phyloP scores from a whole-genome alignment of 345 rosid genomes.

The Salix suchowensis region DNA sequence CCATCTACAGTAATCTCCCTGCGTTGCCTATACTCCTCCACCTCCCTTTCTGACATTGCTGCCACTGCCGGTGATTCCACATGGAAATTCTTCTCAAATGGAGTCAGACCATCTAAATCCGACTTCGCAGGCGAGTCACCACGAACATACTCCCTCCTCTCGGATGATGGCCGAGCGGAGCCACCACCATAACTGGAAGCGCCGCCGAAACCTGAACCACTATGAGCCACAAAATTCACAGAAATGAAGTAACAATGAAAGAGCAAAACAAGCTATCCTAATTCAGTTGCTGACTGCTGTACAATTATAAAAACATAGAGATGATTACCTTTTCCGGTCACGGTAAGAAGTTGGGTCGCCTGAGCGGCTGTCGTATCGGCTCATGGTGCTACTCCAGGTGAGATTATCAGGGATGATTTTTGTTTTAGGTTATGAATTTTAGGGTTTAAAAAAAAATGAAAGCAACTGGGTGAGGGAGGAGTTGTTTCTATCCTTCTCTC shows the following conservation, averaged over 20 bases:
- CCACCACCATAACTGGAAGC: slow-evolving; percentile 54
- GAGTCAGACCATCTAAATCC: slow-evolving; percentile 90
- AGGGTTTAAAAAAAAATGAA: neutral
- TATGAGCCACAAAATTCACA: slow-evolving; percentile 29
- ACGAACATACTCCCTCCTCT: slow-evolving; percentile 51
- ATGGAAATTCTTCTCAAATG: slow-evolving; percentile 93
- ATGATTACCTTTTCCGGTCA: slow-evolving; percentile 72
- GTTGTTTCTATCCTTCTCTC: too few species aligned
- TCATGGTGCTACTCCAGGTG: slow-evolving; percentile 37
- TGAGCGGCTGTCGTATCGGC: slow-evolving; percentile 93
- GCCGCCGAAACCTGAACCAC: slow-evolving; percentile 96
- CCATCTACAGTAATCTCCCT: slow-evolving; percentile 96
- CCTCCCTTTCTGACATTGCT: slow-evolving; percentile 76
- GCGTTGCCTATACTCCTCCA: slow-evolving; percentile 63
- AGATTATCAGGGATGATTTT: neutral
- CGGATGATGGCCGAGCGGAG: slow-evolving; percentile 45
- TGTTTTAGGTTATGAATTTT: neutral
- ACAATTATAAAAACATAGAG: neutral
- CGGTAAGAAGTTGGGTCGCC: slow-evolving; percentile 90
- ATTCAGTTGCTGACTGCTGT: neutral
- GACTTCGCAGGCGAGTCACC: slow-evolving; percentile 55
- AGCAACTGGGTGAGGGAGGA: too few species aligned
- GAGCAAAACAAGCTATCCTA: neutral
- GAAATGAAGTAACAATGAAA: slow-evolving; percentile 15
- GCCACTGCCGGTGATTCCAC: slow-evolving; percentile 75